A percentile compares a stretch with the other conserved stretches of the same genome.
Conservation (phyloP, 2,329 filamentous ascomycete species). For the Arthrobotrys megalospora region DNA sequence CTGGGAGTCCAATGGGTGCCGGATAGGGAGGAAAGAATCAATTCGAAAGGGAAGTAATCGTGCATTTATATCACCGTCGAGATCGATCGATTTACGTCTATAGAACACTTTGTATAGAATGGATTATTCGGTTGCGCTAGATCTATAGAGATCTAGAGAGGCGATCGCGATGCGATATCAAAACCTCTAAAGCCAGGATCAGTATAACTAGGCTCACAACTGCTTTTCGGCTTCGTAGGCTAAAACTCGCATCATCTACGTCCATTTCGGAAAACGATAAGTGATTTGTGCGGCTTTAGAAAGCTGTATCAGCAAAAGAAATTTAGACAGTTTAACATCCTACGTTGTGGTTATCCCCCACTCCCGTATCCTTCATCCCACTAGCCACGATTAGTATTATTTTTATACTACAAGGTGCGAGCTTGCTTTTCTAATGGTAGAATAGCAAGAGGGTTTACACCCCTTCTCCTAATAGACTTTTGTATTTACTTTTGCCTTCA, state of each 20-base stretch:
- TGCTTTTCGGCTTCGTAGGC: slow-evolving; percentile 18
- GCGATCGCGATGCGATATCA: slow-evolving; percentile 5
- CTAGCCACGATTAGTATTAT: slow-evolving; percentile 7
- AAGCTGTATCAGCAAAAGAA: slow-evolving; percentile 18
- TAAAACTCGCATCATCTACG: slow-evolving; percentile 18
- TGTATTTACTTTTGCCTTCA: slow-evolving; percentile 13
- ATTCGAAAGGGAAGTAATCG: slow-evolving; percentile 22
- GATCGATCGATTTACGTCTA: slow-evolving; percentile 11
- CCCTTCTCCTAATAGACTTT: slow-evolving; percentile 3
- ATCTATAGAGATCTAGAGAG: slow-evolving; percentile 12
- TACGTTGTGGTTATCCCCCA: slow-evolving; percentile 12
- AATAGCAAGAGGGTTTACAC: not conserved
- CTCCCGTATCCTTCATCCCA: slow-evolving; percentile 2
- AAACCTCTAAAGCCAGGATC: slow-evolving; percentile 10
- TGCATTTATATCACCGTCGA: slow-evolving; percentile 14
- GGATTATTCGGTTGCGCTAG: slow-evolving; percentile 10
- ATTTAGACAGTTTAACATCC: slow-evolving; percentile 7
- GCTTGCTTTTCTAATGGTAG: slow-evolving; percentile 3
- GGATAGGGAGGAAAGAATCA: slow-evolving; percentile 22
- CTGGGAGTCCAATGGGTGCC: slow-evolving; percentile 16
- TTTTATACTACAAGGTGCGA: slow-evolving; percentile 5
- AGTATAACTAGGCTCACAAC: slow-evolving; percentile 13
- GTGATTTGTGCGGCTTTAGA: slow-evolving; percentile 15
- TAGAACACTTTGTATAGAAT: slow-evolving; percentile 16
- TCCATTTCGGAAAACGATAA: slow-evolving; percentile 13